These are phyloP conservation scores for Scedosporium boydii DNA, from an alignment of 2,329 filamentous ascomycete genomes.

Conservation along the genomic window DNA sequence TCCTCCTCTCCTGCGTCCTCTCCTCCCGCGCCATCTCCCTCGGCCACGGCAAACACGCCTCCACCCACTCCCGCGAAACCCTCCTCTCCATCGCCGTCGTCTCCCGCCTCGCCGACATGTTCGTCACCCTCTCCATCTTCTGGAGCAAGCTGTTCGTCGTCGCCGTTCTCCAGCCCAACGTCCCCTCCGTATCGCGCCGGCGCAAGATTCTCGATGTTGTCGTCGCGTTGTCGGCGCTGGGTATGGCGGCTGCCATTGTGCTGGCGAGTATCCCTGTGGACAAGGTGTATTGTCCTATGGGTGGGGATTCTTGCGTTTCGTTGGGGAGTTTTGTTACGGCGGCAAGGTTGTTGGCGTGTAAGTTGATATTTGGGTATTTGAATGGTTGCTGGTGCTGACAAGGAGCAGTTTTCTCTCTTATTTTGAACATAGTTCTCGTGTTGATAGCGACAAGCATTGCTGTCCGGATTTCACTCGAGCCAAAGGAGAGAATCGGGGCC, in stretches of 20 bases:
- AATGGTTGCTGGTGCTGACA: background rate
- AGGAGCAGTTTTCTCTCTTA: background rate
- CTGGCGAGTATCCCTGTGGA: background rate
- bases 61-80: background rate
- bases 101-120: conserved; percentile 3
- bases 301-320: background rate
- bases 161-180: background rate
- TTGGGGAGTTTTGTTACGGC: background rate
- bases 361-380: background rate
- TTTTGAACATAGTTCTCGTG: background rate
- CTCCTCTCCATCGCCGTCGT: background rate
- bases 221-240: background rate
- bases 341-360: background rate
- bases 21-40: background rate
- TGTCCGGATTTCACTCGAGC: background rate
- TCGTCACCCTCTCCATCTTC: conserved; percentile 4
- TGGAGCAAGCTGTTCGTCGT: conserved; percentile 2
- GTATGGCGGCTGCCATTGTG: background rate
- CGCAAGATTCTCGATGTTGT: background rate
- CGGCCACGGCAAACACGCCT: background rate
- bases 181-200: background rate
- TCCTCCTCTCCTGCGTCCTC: background rate
- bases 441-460: background rate
- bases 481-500: background rate
- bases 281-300: background rate